Evolutionary conservation across 768 basidiomycete species (phyloP).

Genomic region (Pleurotus citrinopileatus): DNA sequence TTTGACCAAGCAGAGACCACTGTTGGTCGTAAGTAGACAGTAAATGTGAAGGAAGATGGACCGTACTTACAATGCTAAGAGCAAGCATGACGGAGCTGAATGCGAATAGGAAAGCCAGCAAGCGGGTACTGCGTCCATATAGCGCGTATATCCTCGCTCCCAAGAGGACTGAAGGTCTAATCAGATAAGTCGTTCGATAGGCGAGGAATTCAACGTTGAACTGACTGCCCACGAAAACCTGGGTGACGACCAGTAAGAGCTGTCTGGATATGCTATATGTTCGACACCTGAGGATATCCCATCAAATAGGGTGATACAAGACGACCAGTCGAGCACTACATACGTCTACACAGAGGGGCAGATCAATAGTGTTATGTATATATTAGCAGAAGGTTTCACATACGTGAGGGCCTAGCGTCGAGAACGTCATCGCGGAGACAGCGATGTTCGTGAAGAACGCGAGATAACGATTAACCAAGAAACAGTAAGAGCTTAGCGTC

Average conservation of each 20-base stretch:
- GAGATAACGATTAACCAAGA: slow-evolving; percentile 50
- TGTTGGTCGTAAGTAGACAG: slow-evolving; percentile 14
- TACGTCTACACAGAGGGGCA: too few relatives aligned
- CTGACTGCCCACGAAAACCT: slow-evolving; percentile 46
- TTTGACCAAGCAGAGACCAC: slow-evolving; percentile 45
- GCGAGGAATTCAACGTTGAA: not conserved
- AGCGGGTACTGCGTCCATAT: slow-evolving; percentile 36
- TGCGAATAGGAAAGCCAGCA: slow-evolving; percentile 33
- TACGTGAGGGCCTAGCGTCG: slow-evolving; percentile 22
- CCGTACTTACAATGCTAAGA: slow-evolving; percentile 32
- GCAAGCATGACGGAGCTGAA: slow-evolving; percentile 26
- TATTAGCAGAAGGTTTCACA: slow-evolving; percentile 5
- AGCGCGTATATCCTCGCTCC: slow-evolving; percentile 49
- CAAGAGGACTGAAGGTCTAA: slow-evolving; percentile 32
- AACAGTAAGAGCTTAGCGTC: slow-evolving; percentile 36
- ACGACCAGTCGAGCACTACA: too few relatives aligned
- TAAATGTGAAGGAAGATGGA: not conserved
- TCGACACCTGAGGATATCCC: slow-evolving; percentile 31
- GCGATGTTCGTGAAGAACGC: slow-evolving; percentile 37
- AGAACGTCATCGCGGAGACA: slow-evolving; percentile 27
- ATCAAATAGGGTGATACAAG: not conserved
- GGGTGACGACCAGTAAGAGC: slow-evolving; percentile 36
- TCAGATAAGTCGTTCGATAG: not conserved
- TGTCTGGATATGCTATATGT: slow-evolving; percentile 38
- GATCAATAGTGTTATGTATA: too few relatives aligned